A percentile compares a stretch with the other conserved stretches of the same genome.
Conservation (phyloP, 129 eudicot species). For the Pittosporum tobira region DNA sequence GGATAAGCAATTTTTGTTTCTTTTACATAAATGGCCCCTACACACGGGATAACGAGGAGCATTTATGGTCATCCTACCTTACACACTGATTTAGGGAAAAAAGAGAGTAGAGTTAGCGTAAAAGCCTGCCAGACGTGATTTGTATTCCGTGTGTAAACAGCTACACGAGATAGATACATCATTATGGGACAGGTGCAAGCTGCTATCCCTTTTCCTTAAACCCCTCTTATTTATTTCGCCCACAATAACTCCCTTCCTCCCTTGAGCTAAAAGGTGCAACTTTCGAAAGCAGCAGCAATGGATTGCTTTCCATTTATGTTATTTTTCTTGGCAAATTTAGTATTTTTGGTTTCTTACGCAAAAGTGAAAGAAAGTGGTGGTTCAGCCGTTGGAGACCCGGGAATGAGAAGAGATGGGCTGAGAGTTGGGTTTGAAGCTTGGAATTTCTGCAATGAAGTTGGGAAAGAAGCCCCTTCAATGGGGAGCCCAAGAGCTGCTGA, state of each 20-base stretch:
- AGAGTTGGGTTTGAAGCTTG: slow-evolving; percentile 76
- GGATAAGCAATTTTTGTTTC: no score
- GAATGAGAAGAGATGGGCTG: slow-evolving; percentile 62
- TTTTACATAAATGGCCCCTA: no score
- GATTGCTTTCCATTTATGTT: not conserved
- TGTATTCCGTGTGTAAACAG: not conserved
- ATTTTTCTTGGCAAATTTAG: slow-evolving; percentile 7
- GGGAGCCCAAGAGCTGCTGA: slow-evolving; percentile 91
- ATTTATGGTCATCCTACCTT: no score
- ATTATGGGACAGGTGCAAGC: not conserved
- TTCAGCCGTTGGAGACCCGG: slow-evolving; percentile 72
- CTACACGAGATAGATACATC: not conserved
- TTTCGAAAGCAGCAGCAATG: not conserved
- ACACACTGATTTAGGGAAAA: no score
- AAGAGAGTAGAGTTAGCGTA: no score
- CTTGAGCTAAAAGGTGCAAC: not conserved
- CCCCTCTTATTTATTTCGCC: not conserved
- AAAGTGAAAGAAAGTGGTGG: not conserved
- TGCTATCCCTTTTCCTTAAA: no score
- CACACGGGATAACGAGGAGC: no score
- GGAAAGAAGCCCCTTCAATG: slow-evolving; percentile 59
- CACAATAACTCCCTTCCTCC: not conserved
- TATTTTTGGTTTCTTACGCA: not conserved
- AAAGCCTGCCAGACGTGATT: not conserved
- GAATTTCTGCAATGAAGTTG: slow-evolving; percentile 87